Evolutionary conservation across 2,329 filamentous ascomycete species (phyloP).

Genomic region (Pseudomassariella vexata): DNA sequence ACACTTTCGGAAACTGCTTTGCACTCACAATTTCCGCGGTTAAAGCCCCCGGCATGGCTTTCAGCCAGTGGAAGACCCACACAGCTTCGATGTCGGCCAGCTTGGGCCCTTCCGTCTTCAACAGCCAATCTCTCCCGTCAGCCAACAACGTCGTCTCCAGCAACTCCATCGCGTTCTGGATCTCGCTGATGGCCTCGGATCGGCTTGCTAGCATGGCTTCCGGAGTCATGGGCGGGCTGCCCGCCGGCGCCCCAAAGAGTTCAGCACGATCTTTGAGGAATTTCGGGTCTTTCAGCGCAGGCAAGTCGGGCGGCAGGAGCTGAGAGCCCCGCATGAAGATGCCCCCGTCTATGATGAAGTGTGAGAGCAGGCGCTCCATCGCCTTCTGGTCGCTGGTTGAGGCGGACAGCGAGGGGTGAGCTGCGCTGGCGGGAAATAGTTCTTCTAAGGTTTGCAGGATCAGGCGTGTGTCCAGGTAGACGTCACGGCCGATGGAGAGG

Average conservation of each 20-base stretch:
- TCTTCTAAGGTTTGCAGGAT: slow-evolving; percentile 61
- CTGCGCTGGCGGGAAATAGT: slow-evolving; percentile 38
- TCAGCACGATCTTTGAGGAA: slow-evolving; percentile 54
- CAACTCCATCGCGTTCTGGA: slow-evolving; percentile 48
- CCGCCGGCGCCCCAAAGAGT: slow-evolving; percentile 23
- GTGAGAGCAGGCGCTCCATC: slow-evolving; percentile 49
- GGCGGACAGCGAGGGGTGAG: slow-evolving; percentile 28
- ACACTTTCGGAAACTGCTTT: slow-evolving; percentile 51
- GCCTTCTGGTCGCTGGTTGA: slow-evolving; percentile 34
- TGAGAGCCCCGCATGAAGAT: slow-evolving; percentile 48
- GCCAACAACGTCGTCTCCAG: slow-evolving; percentile 58
- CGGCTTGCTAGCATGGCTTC: slow-evolving; percentile 24
- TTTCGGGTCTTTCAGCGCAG: slow-evolving; percentile 47
- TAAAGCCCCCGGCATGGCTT: slow-evolving; percentile 47
- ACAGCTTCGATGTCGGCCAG: slow-evolving; percentile 65
- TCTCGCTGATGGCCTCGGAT: slow-evolving; percentile 50
- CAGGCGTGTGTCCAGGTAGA: slow-evolving; percentile 66
- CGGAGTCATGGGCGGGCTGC: slow-evolving; percentile 12
- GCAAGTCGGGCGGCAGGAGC: slow-evolving; percentile 51
- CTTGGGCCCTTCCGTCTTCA: slow-evolving; percentile 42
- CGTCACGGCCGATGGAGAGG: slow-evolving; percentile 57
- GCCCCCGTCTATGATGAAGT: slow-evolving; percentile 50
- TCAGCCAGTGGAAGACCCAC: slow-evolving; percentile 64
- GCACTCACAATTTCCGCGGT: slow-evolving; percentile 45
- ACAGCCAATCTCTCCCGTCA: slow-evolving; percentile 62